Conservation (phyloP, 352 stramenopile species). For the Globisporangium uncinulatum region DNA sequence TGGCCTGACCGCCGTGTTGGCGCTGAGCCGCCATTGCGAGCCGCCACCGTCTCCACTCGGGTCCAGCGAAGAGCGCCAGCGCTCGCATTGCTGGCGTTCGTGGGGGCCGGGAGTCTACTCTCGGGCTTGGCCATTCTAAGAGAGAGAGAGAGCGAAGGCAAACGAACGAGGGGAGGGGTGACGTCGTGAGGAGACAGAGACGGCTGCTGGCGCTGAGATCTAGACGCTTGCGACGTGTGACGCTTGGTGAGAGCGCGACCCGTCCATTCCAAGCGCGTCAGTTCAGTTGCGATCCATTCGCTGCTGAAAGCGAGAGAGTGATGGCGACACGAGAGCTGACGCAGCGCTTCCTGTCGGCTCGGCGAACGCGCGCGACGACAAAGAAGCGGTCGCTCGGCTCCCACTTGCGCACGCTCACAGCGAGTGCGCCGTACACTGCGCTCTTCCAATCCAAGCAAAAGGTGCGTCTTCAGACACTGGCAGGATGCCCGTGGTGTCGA, state of each 20-base stretch:
- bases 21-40: constrained; percentile 63
- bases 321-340: constrained; percentile 71
- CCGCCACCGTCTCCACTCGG: constrained; percentile 37
- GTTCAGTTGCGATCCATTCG: too few relatives aligned
- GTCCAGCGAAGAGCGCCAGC: constrained; percentile 43
- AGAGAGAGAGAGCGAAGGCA: too few relatives aligned
- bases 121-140: neutral
- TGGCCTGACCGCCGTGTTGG: constrained; percentile 91
- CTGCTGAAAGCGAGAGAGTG: neutral
- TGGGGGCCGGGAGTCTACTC: neutral
- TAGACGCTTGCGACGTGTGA: too few relatives aligned
- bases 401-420: constrained; percentile 38
- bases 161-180: too few relatives aligned
- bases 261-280: constrained; percentile 9
- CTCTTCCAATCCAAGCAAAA: constrained; percentile 57
- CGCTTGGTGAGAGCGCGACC: too few relatives aligned
- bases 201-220: too few relatives aligned
- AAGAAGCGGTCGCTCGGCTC: constrained; percentile 57
- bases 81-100: neutral
- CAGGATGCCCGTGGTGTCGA: neutral
- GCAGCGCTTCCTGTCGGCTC: constrained; percentile 32
- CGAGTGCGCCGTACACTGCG: constrained; percentile 31
- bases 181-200: too few relatives aligned
- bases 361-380: constrained; percentile 20
- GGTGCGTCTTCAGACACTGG: constrained; percentile 13